Evolutionary conservation across 2,329 filamentous ascomycete genomes (phyloP), one percentile per base, ranked within the genome.

Genomic region (Cordyceps cicadae): DNA sequence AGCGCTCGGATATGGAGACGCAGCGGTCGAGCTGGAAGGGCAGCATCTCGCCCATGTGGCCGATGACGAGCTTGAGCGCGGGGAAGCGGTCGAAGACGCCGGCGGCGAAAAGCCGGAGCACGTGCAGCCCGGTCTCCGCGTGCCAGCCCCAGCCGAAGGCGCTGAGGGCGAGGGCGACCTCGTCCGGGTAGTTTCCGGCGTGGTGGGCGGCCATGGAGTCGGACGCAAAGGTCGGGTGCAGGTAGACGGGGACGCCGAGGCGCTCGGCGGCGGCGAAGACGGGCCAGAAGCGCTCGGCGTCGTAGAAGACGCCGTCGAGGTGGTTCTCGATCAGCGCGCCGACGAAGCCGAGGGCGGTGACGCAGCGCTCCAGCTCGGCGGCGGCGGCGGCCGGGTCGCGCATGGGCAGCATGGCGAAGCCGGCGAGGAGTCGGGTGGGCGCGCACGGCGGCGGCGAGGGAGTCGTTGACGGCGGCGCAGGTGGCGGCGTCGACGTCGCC

Each of bases 11-110:
- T 37, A 72, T 55, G 62, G 54, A 66, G 60, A 69, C 60, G 54
- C 78, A 74, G 2, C 82, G 75, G 48, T 82, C 77, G 15, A 85
- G 69, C 70, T 81, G 77, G 57, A 80, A 84, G 0, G 83, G 82
- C 0, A 85, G 64, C 74, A 79, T 72, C 67, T 77, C 75, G 21
- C 74, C 74, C 68, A 76, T 70, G 63, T 77, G 75, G 0, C 75
- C 75, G 17, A 75, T 65, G 45, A 76, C 66, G 45, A 76, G 67
- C 64, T 76, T 75, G 32, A 77, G 65, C 11, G 62, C 68, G 0
- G 72, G 75, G 32, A 72, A 71, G 15, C 67, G 66, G 60, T 75
- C 70, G 58, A 77, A 74, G 4, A 72, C 65, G 3, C 67, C 66
- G n/a, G 65, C 59, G 39, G 70, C 74, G 37, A 72, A 70, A 50